Percentiles rank a stretch among this genome's conserved stretches.
Conservation (phyloP, 1,139 yeast species). For the Arxiozyma heterogenica region DNA sequence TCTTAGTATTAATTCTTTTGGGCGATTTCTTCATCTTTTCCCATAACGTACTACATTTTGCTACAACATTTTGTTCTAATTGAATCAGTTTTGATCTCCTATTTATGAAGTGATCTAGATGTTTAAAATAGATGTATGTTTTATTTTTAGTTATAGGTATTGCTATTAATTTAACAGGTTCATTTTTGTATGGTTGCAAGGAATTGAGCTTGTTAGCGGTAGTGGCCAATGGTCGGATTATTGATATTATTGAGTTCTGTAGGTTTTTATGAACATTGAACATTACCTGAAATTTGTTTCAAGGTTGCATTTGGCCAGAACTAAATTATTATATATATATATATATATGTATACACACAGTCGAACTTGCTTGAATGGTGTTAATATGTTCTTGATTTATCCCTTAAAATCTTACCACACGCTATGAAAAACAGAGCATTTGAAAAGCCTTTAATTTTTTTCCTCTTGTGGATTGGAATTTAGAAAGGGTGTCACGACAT, state of each 20-base stretch:
- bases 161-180: conserved; percentile 43
- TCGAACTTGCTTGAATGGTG: background rate
- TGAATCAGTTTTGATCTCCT: conserved; percentile 27
- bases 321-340: background rate
- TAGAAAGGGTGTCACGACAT: background rate
- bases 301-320: background rate
- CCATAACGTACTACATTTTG: conserved; percentile 44
- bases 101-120: conserved; percentile 34
- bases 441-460: no score
- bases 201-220: background rate
- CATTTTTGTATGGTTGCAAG: conserved; percentile 16
- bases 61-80: conserved; percentile 35
- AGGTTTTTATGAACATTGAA: background rate
- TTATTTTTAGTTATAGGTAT: conserved; percentile 52
- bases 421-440: background rate
- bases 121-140: conserved; percentile 54
- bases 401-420: background rate
- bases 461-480: background rate
- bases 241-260: background rate
- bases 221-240: background rate
- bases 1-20: conserved; percentile 35
- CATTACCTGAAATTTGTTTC: background rate
- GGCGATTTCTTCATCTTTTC: conserved; percentile 35
- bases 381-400: no score
- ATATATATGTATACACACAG: background rate